A percentile compares a stretch with the other conserved stretches of the same genome.
phyloP scores from a whole-genome alignment of 1,284 basidiomycete species.

The Fomitopsis palustris region DNA sequence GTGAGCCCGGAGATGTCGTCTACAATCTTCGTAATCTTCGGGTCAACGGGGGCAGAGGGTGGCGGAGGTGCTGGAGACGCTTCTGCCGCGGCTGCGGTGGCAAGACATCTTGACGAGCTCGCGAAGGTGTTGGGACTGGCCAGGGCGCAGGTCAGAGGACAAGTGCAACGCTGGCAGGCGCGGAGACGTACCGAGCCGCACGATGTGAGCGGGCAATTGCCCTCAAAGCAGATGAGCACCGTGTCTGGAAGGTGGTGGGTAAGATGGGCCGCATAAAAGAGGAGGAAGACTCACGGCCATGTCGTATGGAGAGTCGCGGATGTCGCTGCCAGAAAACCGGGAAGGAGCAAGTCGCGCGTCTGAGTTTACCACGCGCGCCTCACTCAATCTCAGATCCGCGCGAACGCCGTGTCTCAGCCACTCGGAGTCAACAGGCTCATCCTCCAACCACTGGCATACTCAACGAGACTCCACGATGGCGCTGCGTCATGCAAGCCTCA shows the following conservation, averaged over 20 bases:
- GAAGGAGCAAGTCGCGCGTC: neutral
- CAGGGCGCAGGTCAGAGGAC: neutral
- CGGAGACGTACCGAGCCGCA: conserved; percentile 27
- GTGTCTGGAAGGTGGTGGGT: conserved; percentile 33
- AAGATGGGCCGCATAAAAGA: conserved; percentile 2
- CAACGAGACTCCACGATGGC: no score
- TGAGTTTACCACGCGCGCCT: neutral
- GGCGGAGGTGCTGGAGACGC: conserved; percentile 43
- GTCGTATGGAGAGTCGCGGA: conserved; percentile 9
- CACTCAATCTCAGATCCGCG: neutral
- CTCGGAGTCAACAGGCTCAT: no score
- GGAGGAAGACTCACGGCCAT: conserved; percentile 28
- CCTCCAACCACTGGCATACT: no score
- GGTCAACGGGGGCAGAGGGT: conserved; percentile 44
- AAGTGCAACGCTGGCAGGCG: conserved; percentile 2
- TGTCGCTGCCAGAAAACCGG: conserved; percentile 3
- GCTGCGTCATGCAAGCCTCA: no score
- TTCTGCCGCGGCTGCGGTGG: conserved; percentile 38
- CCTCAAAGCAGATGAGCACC: conserved; percentile 45
- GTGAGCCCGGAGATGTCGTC: conserved; percentile 92
- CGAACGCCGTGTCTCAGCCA: no score
- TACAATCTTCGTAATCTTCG: conserved; percentile 82
- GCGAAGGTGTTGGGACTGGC: conserved; percentile 18
- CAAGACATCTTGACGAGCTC: conserved; percentile 30
- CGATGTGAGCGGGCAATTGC: conserved; percentile 40